Evolutionary conservation across 2,329 filamentous ascomycete genomes (phyloP).

Genomic region (Akanthomyces muscarius): DNA sequence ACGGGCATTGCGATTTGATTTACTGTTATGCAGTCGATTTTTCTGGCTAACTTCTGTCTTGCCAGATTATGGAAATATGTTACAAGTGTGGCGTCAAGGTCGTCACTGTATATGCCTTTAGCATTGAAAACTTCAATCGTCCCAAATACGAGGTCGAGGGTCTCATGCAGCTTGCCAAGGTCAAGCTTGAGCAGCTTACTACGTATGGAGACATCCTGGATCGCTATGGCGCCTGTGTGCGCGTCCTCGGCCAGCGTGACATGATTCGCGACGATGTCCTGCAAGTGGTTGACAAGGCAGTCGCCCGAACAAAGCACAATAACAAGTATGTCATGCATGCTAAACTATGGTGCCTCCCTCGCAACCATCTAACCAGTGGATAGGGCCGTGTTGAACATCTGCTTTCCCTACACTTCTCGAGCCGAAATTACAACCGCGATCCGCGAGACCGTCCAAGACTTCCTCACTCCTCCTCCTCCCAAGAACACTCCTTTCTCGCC

Average conservation of each 20-base stretch:
- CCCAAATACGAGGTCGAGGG: conserved; percentile 95
- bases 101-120: conserved; percentile 97
- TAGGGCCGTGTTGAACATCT: conserved; percentile 75
- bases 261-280: conserved; percentile 84
- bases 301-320: conserved; percentile 83
- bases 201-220: conserved; percentile 93
- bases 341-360: background rate
- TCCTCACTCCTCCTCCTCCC: conserved; percentile 65
- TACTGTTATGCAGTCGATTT: conserved; percentile 11
- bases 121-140: conserved; percentile 97
- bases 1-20: background rate
- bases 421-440: conserved; percentile 93
- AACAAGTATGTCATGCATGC: conserved; percentile 53
- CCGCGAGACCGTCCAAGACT: conserved; percentile 81
- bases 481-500: conserved; percentile 76
- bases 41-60: conserved; percentile 20
- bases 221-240: conserved; percentile 82
- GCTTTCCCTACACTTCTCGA: conserved; percentile 94
- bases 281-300: conserved; percentile 80
- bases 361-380: conserved; percentile 17
- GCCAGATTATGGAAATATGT: conserved; percentile 87
- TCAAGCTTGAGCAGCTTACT: conserved; percentile 85
- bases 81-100: conserved; percentile 97
- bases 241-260: conserved; percentile 78
- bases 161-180: conserved; percentile 95